A percentile compares a stretch with the other conserved stretches of the same genome.
These are phyloP conservation scores for Albifimbria verrucaria DNA, from an alignment of 2,329 filamentous ascomycete species.

Conservation along the genomic window DNA sequence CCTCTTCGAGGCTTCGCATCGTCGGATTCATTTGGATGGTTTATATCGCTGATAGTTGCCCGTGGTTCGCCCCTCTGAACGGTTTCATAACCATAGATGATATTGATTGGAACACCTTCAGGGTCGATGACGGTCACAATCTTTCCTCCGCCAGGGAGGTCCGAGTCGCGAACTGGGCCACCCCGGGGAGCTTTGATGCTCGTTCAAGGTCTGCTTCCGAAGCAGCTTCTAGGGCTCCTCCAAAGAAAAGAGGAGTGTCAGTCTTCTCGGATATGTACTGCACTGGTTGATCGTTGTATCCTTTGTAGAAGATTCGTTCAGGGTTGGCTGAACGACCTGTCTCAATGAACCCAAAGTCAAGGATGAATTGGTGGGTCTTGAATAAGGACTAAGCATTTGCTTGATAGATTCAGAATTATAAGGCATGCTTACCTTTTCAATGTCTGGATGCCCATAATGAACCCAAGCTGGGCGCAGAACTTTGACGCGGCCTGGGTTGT, in stretches of 20 bases:
- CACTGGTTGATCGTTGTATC: conserved; percentile 1
- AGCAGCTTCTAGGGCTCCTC: not conserved
- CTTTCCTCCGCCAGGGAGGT: conserved; percentile 2
- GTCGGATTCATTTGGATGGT: conserved; percentile 2
- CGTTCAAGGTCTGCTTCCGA: conserved; percentile 3
- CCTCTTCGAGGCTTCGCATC: conserved; percentile 8
- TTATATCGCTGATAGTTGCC: conserved; percentile 1
- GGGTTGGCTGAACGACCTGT: not conserved
- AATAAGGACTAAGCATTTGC: not conserved
- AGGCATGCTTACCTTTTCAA: not conserved
- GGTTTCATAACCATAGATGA: not conserved
- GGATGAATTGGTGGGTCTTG: not conserved
- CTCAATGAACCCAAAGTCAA: not conserved
- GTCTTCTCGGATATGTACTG: conserved; percentile 1
- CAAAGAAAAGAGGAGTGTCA: conserved; percentile 1
- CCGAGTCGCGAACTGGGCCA: not conserved
- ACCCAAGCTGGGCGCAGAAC: not conserved
- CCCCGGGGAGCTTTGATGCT: conserved; percentile 2
- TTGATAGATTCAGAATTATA: not conserved
- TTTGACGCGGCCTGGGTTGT: not conserved
- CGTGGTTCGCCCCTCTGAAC: not conserved
- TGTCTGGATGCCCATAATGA: not conserved
- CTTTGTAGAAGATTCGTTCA: not conserved
- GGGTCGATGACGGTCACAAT: conserved; percentile 4
- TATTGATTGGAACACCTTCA: not conserved